phyloP scores from a whole-genome alignment of 2,329 filamentous ascomycete species.

The Paracoccidioides lutzii region DNA sequence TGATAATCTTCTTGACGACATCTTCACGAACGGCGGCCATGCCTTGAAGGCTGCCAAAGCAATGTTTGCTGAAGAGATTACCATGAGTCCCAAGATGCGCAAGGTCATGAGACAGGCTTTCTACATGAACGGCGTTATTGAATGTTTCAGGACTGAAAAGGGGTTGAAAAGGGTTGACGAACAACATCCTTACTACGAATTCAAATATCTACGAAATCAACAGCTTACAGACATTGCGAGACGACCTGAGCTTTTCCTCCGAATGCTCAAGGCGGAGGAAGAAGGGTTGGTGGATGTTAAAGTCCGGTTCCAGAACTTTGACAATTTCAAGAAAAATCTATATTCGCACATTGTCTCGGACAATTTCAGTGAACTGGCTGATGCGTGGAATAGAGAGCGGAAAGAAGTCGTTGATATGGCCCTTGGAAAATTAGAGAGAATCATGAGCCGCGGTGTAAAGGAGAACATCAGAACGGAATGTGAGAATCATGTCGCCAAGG shows the following conservation, averaged over 20 bases:
- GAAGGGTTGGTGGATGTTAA: constrained; percentile 83
- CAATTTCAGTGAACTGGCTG: constrained; percentile 86
- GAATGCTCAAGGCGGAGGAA: constrained; percentile 95
- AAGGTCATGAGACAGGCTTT: constrained; percentile 73
- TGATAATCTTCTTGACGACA: constrained; percentile 58
- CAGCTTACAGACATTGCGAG: constrained; percentile 68
- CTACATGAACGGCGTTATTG: constrained; percentile 71
- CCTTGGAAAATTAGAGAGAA: constrained; percentile 64
- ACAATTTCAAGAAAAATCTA: constrained; percentile 62
- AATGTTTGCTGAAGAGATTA: constrained; percentile 85
- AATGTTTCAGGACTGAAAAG: constrained; percentile 85
- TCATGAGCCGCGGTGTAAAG: constrained; percentile 86
- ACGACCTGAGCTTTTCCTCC: constrained; percentile 78
- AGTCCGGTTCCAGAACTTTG: constrained; percentile 62
- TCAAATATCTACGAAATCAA: constrained; percentile 91
- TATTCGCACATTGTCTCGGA: constrained; percentile 82
- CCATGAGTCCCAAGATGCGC: constrained; percentile 75
- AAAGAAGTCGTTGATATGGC: constrained; percentile 73
- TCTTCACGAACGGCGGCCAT: constrained; percentile 62
- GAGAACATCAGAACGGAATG: constrained; percentile 88
- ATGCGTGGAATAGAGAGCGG: constrained; percentile 85
- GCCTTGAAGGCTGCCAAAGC: constrained; percentile 69
- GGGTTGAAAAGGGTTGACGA: constrained; percentile 88
- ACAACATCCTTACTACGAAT: constrained; percentile 89
- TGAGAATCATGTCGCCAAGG: constrained; percentile 79